phyloP scores from a whole-genome alignment of 1,284 basidiomycete species.

The Grifola frondosa region DNA sequence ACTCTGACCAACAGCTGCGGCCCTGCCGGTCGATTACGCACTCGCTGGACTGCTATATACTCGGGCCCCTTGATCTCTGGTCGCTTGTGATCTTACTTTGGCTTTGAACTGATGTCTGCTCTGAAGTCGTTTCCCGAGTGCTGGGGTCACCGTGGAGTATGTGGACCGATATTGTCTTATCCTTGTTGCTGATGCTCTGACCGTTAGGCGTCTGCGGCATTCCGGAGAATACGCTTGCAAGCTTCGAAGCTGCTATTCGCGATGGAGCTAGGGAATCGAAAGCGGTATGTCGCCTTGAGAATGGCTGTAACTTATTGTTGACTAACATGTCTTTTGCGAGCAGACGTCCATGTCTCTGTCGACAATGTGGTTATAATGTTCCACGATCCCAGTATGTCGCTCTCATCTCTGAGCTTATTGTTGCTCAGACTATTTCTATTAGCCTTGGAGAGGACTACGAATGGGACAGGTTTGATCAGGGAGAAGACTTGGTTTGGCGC shows the following conservation, averaged over 20 bases:
- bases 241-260: slow-evolving; percentile 89
- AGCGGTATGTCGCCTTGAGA: slow-evolving; percentile 64
- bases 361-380: slow-evolving; percentile 95
- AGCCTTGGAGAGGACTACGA: slow-evolving; percentile 70
- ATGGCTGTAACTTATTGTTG: slow-evolving; percentile 20
- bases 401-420: slow-evolving; percentile 13
- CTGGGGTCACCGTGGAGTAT: slow-evolving; percentile 94
- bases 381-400: slow-evolving; percentile 80
- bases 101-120: no score
- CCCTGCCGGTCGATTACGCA: no score
- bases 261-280: slow-evolving; percentile 95
- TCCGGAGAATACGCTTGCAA: slow-evolving; percentile 92
- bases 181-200: not conserved
- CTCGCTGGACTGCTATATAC: no score
- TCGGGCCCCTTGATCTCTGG: no score
- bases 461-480: slow-evolving; percentile 66
- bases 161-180: slow-evolving; percentile 42
- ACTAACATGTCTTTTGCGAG: slow-evolving; percentile 28
- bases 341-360: slow-evolving; percentile 94
- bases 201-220: slow-evolving; percentile 76
- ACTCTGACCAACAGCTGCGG: no score
- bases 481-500: slow-evolving; percentile 72
- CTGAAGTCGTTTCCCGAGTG: slow-evolving; percentile 54
- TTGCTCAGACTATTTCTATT: slow-evolving; percentile 14
- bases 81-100: no score